Conservation (phyloP, 768 basidiomycete genomes). For the Candolleomyces aberdarensis region DNA sequence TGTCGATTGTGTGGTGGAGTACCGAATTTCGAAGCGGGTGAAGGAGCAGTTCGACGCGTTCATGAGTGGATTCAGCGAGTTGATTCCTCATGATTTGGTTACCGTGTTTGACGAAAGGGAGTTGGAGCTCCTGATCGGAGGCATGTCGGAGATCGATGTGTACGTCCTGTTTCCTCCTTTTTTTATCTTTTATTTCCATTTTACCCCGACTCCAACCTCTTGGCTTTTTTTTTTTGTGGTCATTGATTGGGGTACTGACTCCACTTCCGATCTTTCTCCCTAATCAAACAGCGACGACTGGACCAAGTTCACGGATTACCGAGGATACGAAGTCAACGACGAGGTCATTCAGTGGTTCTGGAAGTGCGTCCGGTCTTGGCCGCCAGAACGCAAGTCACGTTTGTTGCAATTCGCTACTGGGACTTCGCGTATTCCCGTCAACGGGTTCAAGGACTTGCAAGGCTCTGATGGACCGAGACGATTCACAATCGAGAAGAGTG, state of each 20-base stretch:
- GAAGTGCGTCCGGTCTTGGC: slow-evolving; percentile 98
- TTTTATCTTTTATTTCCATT: background rate
- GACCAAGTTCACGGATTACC: slow-evolving; percentile 99
- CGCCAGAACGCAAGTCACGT: slow-evolving; percentile 95
- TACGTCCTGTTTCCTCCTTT: slow-evolving; percentile 39
- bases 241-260: too few species aligned
- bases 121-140: slow-evolving; percentile 94
- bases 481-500: slow-evolving; percentile 98
- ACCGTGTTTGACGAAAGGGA: slow-evolving; percentile 99
- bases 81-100: slow-evolving; percentile 96
- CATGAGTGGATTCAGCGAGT: slow-evolving; percentile 99
- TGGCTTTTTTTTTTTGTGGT: background rate
- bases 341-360: slow-evolving; percentile 99
- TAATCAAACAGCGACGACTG: slow-evolving; percentile 73
- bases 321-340: slow-evolving; percentile 92
- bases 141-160: slow-evolving; percentile 99
- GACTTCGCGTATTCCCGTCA: slow-evolving; percentile 95
- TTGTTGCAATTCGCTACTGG: slow-evolving; percentile 96
- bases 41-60: slow-evolving; percentile 99
- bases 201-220: background rate
- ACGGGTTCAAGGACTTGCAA: slow-evolving; percentile 98
- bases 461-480: slow-evolving; percentile 95
- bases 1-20: slow-evolving; percentile 90
- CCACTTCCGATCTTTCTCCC: background rate
- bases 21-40: slow-evolving; percentile 95